These are phyloP conservation scores for Microdochium trichocladiopsis DNA, from an alignment of 2,329 filamentous ascomycete species.

Conservation along the genomic window DNA sequence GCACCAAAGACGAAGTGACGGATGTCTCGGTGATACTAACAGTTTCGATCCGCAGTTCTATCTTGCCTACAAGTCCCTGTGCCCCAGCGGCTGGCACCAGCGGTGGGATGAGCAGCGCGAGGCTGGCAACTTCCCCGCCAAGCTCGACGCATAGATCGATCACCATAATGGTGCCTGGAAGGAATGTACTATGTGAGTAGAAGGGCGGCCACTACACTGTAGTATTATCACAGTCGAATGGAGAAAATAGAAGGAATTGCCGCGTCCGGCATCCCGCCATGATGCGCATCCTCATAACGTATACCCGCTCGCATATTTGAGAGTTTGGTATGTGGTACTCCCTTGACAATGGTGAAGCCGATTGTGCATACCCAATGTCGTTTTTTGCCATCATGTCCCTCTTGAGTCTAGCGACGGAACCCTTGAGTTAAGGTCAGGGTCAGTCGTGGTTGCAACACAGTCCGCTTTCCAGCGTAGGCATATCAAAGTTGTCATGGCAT, in stretches of 20 bases:
- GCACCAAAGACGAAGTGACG: constrained; percentile 5
- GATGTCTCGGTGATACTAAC: not conserved
- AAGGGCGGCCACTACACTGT: not conserved
- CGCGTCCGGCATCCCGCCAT: too few species aligned
- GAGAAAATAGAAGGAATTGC: not conserved
- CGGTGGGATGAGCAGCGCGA: constrained; percentile 96
- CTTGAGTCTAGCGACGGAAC: too few species aligned
- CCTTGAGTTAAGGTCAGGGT: too few species aligned
- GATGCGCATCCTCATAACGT: too few species aligned
- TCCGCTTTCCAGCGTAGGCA: too few species aligned
- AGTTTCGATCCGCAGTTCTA: constrained; percentile 61
- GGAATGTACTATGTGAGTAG: not conserved
- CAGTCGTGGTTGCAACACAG: too few species aligned
- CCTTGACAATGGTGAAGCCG: too few species aligned
- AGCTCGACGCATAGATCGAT: constrained; percentile 48
- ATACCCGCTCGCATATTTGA: too few species aligned
- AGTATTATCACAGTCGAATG: not conserved
- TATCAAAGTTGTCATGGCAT: too few species aligned
- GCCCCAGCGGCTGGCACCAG: constrained; percentile 88
- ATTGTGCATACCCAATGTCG: too few species aligned
- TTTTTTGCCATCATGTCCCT: too few species aligned
- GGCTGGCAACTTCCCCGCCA: constrained; percentile 61
- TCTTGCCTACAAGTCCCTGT: constrained; percentile 93
- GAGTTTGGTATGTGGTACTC: too few species aligned
- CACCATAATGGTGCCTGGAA: not conserved